Conservation (phyloP, 495 filamentous ascomycete species). For the Aspergillus affinis region DNA sequence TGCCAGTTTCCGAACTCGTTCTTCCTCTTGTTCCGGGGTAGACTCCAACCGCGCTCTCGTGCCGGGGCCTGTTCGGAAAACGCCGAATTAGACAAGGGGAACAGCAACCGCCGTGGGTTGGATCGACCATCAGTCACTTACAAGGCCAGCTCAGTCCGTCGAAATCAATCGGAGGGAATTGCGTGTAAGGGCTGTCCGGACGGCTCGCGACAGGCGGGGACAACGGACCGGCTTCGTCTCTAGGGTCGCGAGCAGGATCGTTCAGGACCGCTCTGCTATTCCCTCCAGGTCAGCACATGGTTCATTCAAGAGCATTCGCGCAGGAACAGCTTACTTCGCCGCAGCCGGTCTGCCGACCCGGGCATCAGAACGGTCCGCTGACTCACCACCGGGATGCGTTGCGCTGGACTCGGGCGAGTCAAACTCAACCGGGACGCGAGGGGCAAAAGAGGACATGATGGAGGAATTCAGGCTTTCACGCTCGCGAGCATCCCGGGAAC, state of each 20-base stretch:
- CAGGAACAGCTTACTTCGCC: constrained; percentile 28
- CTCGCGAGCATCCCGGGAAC: constrained; percentile 45
- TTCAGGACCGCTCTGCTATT: constrained; percentile 43
- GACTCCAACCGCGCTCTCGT: constrained; percentile 81
- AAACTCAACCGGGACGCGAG: constrained; percentile 43
- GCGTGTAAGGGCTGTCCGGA: constrained; percentile 59
- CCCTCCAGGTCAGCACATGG: constrained; percentile 12
- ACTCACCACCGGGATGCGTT: constrained; percentile 22
- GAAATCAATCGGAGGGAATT: constrained; percentile 66
- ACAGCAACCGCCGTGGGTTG: neutral
- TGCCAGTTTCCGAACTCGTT: constrained; percentile 72
- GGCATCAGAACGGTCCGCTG: constrained; percentile 19
- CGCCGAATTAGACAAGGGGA: constrained; percentile 11
- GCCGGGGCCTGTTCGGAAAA: constrained; percentile 59
- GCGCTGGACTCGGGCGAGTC: constrained; percentile 24
- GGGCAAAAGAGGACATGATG: constrained; percentile 48
- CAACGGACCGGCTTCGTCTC: constrained; percentile 61
- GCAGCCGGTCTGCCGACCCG: constrained; percentile 21
- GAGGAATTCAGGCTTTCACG: constrained; percentile 53
- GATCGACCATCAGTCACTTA: constrained; percentile 37
- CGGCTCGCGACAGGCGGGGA: constrained; percentile 52
- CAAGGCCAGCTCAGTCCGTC: constrained; percentile 72
- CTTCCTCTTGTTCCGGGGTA: constrained; percentile 66
- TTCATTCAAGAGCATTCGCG: neutral
- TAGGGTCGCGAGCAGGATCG: constrained; percentile 70